Base-by-base conservation (phyloP, 139 green algal genomes). In the Micractinium conductrix region DNA sequence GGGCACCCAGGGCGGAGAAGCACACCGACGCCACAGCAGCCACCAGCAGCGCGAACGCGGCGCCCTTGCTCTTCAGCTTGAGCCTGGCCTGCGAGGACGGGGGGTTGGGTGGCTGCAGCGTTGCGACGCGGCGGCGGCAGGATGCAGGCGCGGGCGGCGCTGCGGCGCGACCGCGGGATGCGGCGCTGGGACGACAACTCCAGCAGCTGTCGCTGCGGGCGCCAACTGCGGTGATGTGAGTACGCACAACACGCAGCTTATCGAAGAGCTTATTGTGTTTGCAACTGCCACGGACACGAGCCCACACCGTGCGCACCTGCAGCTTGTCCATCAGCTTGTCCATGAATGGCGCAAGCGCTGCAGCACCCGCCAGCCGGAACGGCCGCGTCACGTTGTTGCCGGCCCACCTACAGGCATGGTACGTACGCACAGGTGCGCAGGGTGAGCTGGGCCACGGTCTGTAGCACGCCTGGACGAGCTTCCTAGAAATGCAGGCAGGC, bases 341-440 rank as follows among this genome's bases (percentile, higher is more conserved):
- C 74, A 89, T 81, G 40, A 87, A 87, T 3, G 86, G 86, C 8
- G 86, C 86, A 50, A 89, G 74, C 1, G 81, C 81, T 9, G 86
- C 86, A 2, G 86, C 86, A 33, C 86, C 86, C 26, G 86, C 86
- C 45, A 89, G 33, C 24, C 86, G 74, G 67, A 89, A 89, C 37
- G 86, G 86, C 30, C 86, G 81, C 26, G 86, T 89, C 10, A 89
- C 86, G 55, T 89, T 89, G 84, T 89, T 89, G 62, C 86, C 86
- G 8, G 86, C 80, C 80, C 76, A 82, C 76, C 79, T 84, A 67
- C 79, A 55, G 10, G 35, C 72, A 78, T 19, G 43, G 22, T 21
- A 21, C 21, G n/a, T n/a, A n/a, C n/a, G n/a, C n/a, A n/a, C n/a
- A n/a, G 19, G 21, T 24, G 26, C 22, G 38, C 19, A 69, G 16